Base-by-base conservation (phyloP, 2,329 filamentous ascomycete genomes). In the Fusarium virguliforme region DNA sequence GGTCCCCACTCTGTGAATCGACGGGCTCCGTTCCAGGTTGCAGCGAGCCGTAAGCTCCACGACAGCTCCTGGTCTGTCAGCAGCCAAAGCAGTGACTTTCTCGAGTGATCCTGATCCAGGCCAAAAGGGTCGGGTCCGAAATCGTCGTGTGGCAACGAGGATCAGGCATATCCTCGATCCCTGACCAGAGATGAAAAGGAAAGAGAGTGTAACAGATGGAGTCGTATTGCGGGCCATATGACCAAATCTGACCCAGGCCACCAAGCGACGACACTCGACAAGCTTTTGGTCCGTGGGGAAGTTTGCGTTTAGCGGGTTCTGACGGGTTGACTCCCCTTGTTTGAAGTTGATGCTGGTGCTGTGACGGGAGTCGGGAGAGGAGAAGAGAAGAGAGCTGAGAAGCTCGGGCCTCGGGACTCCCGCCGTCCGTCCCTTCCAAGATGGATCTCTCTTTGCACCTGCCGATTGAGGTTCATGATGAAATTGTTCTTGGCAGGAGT, bases 261-360 rank as follows among this genome's bases (percentile, higher is more conserved):
- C 18, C 18, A 18, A 18, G 18, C 18, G 18, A 18, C 56, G 56
- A 53, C 64, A 38, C 58, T 56, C 68, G 65, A 71, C 68, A 71
- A 71, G 68, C 68, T 71, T 71, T 71, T 55, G 55, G 68, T 65
- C 65, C 71, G 68, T 69, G 68, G 68, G 68, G 68, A 71, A 71
- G 68, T 48, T 69, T 56, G 68, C 53, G 57, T 61, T 58, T 46
- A 58, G 68, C 64, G 53, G 71, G 48, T 71, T 61, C 60, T 62
- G 60, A 71, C 65, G 54, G 18, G 38, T 58, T 46, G 55, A 46
- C 40, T 58, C 38, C 54, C 54, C 40, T 58, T 46, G 40, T 59
- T 50, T 68, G 58, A 35, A 50, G 55, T 43, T 65, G 48, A 41
- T 66, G 62, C 30, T 28, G 53, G 15, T 40, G 34, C 6, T 54